Percentiles rank a stretch among this genome's conserved stretches.
These are phyloP conservation scores for Leishmania mexicana DNA, from an alignment of 208 protist species.

Conservation along the genomic window DNA sequence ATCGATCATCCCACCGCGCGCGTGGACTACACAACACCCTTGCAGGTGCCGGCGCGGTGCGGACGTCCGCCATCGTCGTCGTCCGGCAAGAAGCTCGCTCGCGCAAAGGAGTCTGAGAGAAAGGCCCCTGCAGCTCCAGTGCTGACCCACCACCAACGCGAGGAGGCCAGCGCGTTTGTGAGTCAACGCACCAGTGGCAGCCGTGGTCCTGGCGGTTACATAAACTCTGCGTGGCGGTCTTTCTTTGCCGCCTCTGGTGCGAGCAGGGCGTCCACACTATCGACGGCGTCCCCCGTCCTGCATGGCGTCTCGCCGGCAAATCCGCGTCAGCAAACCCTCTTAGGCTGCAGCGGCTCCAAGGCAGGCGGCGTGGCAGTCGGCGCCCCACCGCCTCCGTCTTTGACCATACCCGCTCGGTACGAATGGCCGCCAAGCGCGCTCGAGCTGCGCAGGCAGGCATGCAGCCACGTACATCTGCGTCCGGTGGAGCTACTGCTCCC, in stretches of 20 bases:
- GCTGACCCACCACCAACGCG: not conserved
- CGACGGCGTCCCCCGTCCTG: not conserved
- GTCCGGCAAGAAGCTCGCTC: not conserved
- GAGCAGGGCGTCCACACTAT: not conserved
- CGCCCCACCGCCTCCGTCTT: not conserved
- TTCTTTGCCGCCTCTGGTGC: conserved; percentile 17
- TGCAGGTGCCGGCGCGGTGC: conserved; percentile 1
- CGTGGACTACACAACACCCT: conserved; percentile 20
- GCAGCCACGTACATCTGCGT: conserved; percentile 4
- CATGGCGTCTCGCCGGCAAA: not conserved
- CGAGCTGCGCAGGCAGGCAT: conserved; percentile 14
- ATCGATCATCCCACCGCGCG: conserved; percentile 34
- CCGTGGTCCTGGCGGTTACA: not conserved
- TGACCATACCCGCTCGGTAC: conserved; percentile 11
- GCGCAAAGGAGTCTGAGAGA: not conserved
- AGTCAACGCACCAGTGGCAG: not conserved
- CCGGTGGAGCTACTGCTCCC: conserved; percentile 40
- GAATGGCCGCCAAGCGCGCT: conserved; percentile 27
- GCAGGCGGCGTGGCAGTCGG: not conserved
- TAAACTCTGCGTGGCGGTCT: conserved; percentile 25
- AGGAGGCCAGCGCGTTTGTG: not conserved
- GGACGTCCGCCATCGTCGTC: not conserved
- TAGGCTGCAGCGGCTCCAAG: conserved; percentile 1
- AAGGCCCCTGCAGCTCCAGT: not conserved
- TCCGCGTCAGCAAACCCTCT: conserved; percentile 17